Conservation (phyloP, 495 filamentous ascomycete species). For the Xylaria palmicola region DNA sequence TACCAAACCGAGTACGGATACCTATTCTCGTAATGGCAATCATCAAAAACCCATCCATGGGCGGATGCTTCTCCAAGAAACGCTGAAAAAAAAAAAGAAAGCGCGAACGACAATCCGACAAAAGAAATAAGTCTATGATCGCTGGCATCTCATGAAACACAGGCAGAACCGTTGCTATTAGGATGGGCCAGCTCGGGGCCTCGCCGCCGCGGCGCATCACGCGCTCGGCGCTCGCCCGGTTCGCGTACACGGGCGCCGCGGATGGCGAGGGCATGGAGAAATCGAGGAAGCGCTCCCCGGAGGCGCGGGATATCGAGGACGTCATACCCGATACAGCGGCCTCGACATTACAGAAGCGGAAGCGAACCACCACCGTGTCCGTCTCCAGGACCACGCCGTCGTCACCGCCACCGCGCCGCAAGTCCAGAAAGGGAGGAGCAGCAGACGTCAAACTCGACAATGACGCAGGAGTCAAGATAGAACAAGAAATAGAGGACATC, state of each 20-base stretch:
- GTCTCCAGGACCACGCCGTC: constrained; percentile 14
- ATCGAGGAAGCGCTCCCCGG: constrained; percentile 39
- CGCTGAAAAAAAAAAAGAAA: no score
- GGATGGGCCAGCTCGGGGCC: constrained; percentile 15
- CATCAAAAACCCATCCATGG: no score
- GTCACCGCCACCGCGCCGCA: constrained; percentile 15
- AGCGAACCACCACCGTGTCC: constrained; percentile 36
- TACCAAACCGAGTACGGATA: no score
- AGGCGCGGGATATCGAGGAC: constrained; percentile 77
- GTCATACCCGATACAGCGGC: constrained; percentile 38
- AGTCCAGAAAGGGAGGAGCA: constrained; percentile 19
- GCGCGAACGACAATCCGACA: no score
- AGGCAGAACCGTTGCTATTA: constrained; percentile 40
- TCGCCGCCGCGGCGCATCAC: constrained; percentile 46
- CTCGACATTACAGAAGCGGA: constrained; percentile 47
- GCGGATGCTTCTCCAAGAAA: no score
- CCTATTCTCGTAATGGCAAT: no score
- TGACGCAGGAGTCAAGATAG: background rate
- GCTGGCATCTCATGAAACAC: constrained; percentile 60
- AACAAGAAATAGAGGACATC: constrained; percentile 22
- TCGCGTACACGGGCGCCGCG: constrained; percentile 33
- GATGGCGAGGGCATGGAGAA: constrained; percentile 25
- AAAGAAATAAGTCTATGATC: constrained; percentile 48
- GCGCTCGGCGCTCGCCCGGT: constrained; percentile 44
- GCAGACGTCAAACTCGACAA: background rate